Percentiles rank a stretch among this genome's conserved stretches.
Evolutionary conservation across 2,329 filamentous ascomycete species (phyloP).

Genomic region (Neofusicoccum ribis): DNA sequence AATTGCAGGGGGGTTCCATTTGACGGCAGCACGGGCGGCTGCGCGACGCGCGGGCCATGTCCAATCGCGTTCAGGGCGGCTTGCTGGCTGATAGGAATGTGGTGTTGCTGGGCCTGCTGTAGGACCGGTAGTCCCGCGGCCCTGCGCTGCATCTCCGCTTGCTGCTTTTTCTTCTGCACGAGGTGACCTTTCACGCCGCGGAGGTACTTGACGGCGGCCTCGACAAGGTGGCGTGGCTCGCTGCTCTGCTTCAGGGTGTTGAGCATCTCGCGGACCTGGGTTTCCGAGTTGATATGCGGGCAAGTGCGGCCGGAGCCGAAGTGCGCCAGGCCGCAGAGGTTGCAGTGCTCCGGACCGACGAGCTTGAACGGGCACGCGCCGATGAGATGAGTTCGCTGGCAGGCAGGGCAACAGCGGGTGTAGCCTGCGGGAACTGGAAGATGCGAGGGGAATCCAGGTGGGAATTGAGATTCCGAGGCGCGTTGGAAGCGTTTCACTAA

Average conservation of each 20-base stretch:
- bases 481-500: slow-evolving; percentile 36
- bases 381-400: slow-evolving; percentile 52
- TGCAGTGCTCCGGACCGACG: slow-evolving; percentile 62
- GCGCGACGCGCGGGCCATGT: too few relatives aligned
- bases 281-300: slow-evolving; percentile 63
- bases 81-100: background rate
- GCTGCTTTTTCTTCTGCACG: slow-evolving; percentile 52
- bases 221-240: slow-evolving; percentile 56
- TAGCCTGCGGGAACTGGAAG: slow-evolving; percentile 25
- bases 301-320: slow-evolving; percentile 59
- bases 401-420: slow-evolving; percentile 52
- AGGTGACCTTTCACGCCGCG: slow-evolving; percentile 57
- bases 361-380: slow-evolving; percentile 64
- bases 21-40: background rate
- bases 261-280: slow-evolving; percentile 64
- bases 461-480: slow-evolving; percentile 27
- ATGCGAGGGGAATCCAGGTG: slow-evolving; percentile 30
- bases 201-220: slow-evolving; percentile 58
- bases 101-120: background rate
- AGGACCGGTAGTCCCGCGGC: background rate
- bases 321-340: slow-evolving; percentile 64
- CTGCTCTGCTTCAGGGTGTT: slow-evolving; percentile 60
- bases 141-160: background rate
- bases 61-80: too few relatives aligned
- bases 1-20: background rate